Base-by-base conservation (phyloP, 2,329 filamentous ascomycete genomes). In the Trichoderma oligosporum region DNA sequence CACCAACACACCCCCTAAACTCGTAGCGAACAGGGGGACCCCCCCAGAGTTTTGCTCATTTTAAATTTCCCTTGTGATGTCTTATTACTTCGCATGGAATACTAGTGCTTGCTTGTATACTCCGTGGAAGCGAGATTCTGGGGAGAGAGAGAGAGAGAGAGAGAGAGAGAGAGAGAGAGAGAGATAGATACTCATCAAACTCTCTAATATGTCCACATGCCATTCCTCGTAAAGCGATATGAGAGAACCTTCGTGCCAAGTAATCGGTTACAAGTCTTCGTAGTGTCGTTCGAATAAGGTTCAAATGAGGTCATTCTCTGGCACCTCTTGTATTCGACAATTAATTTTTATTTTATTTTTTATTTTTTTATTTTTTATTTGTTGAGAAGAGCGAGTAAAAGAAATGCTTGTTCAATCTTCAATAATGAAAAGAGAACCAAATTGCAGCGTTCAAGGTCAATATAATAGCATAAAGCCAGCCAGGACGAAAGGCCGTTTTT, bases 81-180 rank as follows among this genome's bases (percentile, higher is more conserved):
- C n/a, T n/a, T n/a, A n/a, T n/a, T n/a, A n/a, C n/a, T n/a, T n/a
- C n/a, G n/a, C n/a, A n/a, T n/a, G n/a, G n/a, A n/a, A n/a, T n/a
- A n/a, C n/a, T n/a, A n/a, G n/a, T n/a, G n/a, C n/a, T n/a, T n/a
- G n/a, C n/a, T n/a, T n/a, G n/a, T n/a, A n/a, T n/a, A n/a, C n/a
- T n/a, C n/a, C 16, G 31, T 14, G 11, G 39, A 57, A 52, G 46
- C 55, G 55, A 57, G 24, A 46, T 57, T 57, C 31, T 9, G 55
- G 55, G 55, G 54, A 35, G 31, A 27, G 16, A 18, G 38, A 18
- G 8, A 4, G 6, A 22, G 12, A 9, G 14, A 22, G 41, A 22
- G 22, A 45, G 14, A 16, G 4, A 11, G 16, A 4, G 12, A 11
- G 22, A 22, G 4, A 42, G 16, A 18, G 27, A 11, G 11, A 5